These are phyloP conservation scores for Porosira glacialis DNA, from an alignment of 352 stramenopile species.

Conservation along the genomic window DNA sequence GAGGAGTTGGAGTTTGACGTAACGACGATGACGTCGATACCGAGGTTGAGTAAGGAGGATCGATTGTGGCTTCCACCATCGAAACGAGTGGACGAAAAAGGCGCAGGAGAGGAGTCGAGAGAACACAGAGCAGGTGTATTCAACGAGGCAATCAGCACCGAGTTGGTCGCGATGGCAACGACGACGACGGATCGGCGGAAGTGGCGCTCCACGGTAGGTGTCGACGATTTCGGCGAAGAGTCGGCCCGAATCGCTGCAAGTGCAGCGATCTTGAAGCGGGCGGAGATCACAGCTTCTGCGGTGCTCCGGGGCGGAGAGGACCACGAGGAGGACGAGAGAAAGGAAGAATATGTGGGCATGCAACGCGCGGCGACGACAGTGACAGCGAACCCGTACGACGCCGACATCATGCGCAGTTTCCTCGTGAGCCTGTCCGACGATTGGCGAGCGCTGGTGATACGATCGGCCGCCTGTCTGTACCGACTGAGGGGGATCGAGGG, in stretches of 20 bases:
- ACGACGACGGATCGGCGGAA: conserved; percentile 5
- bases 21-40: too few relatives aligned
- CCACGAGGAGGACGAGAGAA: too few relatives aligned
- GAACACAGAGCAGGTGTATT: too few relatives aligned
- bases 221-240: conserved; percentile 45
- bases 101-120: too few relatives aligned
- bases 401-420: conserved; percentile 56
- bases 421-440: conserved; percentile 68
- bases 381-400: too few relatives aligned
- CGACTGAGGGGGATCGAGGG: conserved; percentile 52
- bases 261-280: conserved; percentile 60
- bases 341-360: too few relatives aligned
- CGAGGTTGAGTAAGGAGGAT: too few relatives aligned
- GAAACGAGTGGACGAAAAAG: too few relatives aligned
- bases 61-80: too few relatives aligned
- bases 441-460: conserved; percentile 75
- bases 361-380: too few relatives aligned
- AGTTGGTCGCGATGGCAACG: background rate
- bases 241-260: conserved; percentile 35
- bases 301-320: too few relatives aligned
- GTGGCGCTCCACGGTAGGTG: conserved; percentile 31
- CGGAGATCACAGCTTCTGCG: conserved; percentile 66
- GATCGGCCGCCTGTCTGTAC: conserved; percentile 66
- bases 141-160: too few relatives aligned
- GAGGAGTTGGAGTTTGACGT: background rate